phyloP scores from a whole-genome alignment of 2,329 filamentous ascomycete genomes.

The Fusarium ambrosium region DNA sequence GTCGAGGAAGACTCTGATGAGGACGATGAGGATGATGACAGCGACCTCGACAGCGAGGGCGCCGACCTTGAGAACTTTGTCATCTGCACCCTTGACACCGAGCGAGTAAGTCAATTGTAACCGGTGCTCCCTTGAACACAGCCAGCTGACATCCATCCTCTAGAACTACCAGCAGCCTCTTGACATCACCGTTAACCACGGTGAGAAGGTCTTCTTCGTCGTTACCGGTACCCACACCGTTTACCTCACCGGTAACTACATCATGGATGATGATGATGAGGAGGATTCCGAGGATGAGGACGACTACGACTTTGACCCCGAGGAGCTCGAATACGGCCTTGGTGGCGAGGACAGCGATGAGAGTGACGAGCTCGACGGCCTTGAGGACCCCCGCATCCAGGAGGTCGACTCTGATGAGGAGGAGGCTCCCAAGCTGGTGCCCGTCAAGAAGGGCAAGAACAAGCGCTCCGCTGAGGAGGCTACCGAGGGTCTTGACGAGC shows the following conservation, averaged over 20 bases:
- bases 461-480: constrained; percentile 88
- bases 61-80: constrained; percentile 88
- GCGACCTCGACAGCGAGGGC: constrained; percentile 73
- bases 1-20: constrained; percentile 71
- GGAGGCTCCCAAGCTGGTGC: constrained; percentile 73
- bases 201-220: constrained; percentile 92
- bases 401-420: constrained; percentile 83
- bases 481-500: constrained; percentile 79
- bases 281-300: constrained; percentile 76
- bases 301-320: constrained; percentile 85
- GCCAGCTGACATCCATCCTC: constrained; percentile 44
- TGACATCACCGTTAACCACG: constrained; percentile 90
- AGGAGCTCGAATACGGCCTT: constrained; percentile 81
- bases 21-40: constrained; percentile 70
- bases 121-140: neutral
- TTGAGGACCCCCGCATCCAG: constrained; percentile 84
- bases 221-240: constrained; percentile 91
- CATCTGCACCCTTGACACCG: constrained; percentile 93
- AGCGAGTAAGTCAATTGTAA: constrained; percentile 74
- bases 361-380: constrained; percentile 81
- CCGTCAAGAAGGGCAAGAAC: constrained; percentile 83
- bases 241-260: constrained; percentile 96
- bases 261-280: constrained; percentile 78
- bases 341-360: constrained; percentile 80
- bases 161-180: constrained; percentile 96